Evolutionary conservation across 2,329 filamentous ascomycete species (phyloP).

Genomic region (Periconia digitata): DNA sequence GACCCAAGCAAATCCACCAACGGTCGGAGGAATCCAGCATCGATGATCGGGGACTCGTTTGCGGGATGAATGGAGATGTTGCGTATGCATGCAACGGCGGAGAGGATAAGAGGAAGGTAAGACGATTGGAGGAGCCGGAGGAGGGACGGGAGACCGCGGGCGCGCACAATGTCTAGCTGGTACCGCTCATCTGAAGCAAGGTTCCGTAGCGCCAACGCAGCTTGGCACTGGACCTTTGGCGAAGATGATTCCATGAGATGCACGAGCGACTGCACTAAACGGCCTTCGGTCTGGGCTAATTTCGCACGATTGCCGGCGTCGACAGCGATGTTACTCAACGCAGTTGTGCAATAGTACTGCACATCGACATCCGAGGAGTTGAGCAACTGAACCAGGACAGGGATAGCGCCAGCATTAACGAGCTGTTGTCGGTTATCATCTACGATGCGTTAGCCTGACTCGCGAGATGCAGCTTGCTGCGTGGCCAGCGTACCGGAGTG

Average conservation of each 20-base stretch:
- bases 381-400: conserved; percentile 91
- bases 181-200: conserved; percentile 98
- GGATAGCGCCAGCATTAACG: conserved; percentile 96
- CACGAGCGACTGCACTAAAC: conserved; percentile 89
- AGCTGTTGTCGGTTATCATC: conserved; percentile 98
- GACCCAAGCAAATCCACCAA: conserved; percentile 91
- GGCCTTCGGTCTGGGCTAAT: conserved; percentile 85
- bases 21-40: conserved; percentile 92
- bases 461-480: background rate
- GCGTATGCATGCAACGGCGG: conserved; percentile 94
- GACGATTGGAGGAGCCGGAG: conserved; percentile 90
- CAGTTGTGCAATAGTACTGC: conserved; percentile 99
- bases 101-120: conserved; percentile 92
- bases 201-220: conserved; percentile 89
- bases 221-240: conserved; percentile 92
- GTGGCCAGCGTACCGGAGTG: conserved; percentile 74
- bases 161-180: conserved; percentile 93
- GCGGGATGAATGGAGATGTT: conserved; percentile 98
- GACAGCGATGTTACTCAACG: conserved; percentile 96
- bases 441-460: conserved; percentile 43
- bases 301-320: conserved; percentile 89
- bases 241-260: conserved; percentile 97
- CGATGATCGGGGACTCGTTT: conserved; percentile 98
- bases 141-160: conserved; percentile 80
- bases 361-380: conserved; percentile 94